Evolutionary conservation across 805 yeast genomes (phyloP), one percentile per base, ranked within the genome.

Genomic region (Millerozyma acaciae): DNA sequence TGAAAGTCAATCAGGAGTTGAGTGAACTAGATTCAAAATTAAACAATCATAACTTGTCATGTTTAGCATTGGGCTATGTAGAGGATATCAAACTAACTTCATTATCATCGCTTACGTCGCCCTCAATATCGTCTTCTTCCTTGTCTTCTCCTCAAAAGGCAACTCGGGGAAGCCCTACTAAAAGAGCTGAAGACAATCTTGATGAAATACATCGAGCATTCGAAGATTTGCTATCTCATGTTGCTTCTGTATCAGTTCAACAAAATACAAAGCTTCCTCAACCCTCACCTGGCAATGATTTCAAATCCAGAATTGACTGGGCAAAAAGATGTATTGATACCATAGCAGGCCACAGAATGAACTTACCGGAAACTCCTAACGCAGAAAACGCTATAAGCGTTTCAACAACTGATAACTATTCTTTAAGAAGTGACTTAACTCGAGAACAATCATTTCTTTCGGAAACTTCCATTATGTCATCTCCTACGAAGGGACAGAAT

Each of bases 211-310:
- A 21, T 28, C 27, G 26, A 37, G 43, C 64, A 4, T 53, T 72
- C 40, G 79, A 74, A 31, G 60, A 61, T 13, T 43, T 75, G 16
- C 64, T 73, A 17, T 54, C 75, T 1, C 70, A 71, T 28, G 57
- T 75, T 8, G 71, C 70, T 20, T 63, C 75, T 0, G 47, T 66
- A 6, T 68, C 78, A 0, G 73, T 65, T 6, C 70, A 68, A 34
- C 54, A 58, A 28, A 57, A 55, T 39, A 55, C 73, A 3, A 42
- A 52, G 4, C 47, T 75, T 23, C 76, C 77, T 39, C 57, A 23
- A 38, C 46, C 44, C 28, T 34, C 44, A n/a, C 45, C 53, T 9
- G 30, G 49, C 6, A 36, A 39, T 2, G 54, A 45, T 14, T 32
- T 53, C 13, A 57, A 55, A 17, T 42, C 49, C 5, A 47, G 52